Base-by-base conservation (phyloP, 768 basidiomycete genomes). In the Fomitopsis pulvina region DNA sequence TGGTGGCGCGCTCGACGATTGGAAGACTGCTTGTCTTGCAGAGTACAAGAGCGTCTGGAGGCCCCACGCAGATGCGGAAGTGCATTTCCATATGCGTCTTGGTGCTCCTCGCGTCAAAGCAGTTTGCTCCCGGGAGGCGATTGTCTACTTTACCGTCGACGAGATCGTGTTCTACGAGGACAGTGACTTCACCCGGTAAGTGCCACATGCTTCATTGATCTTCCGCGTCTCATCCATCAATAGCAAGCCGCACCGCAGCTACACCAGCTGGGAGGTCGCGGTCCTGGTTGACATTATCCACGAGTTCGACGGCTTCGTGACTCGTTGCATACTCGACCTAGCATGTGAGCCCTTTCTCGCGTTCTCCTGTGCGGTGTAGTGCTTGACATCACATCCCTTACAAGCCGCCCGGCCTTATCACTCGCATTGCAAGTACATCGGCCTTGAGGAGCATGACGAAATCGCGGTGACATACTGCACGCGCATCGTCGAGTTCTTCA, bases 101-200 rank as follows among this genome's bases (percentile, higher is more conserved):
- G 65, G 63, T 20, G 52, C 63, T 8, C 63, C 63, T 9, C 54
- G 55, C 18, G 52, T 66, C 45, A 44, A 54, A 24, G 53, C 61
- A 7, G 43, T 65, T 12, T 66, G 65, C 52, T 48, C 57, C 16
- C 54, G 54, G 18, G 65, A 66, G 51, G 61, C 58, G 10, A 51
- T 65, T 29, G 38, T 65, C 4, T 61, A 52, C 25, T 59, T 64
- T 54, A 55, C 48, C 16, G 47, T 66, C 44, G 52, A 60, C 20
- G 59, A 60, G 38, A 27, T 59, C 30, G 46, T 54, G 3, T 60
- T 60, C 50, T 63, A 54, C 48, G 52, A 55, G 9, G 32, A 44
- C 9, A 40, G 43, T 5, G 52, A 58, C 29, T 54, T 58, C 41
- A 30, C 34, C 16, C 39, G 26, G 60, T 59, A 42, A 45, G 58